phyloP scores from a whole-genome alignment of 2,329 filamentous ascomycete genomes.

The Dendryphion nanum region DNA sequence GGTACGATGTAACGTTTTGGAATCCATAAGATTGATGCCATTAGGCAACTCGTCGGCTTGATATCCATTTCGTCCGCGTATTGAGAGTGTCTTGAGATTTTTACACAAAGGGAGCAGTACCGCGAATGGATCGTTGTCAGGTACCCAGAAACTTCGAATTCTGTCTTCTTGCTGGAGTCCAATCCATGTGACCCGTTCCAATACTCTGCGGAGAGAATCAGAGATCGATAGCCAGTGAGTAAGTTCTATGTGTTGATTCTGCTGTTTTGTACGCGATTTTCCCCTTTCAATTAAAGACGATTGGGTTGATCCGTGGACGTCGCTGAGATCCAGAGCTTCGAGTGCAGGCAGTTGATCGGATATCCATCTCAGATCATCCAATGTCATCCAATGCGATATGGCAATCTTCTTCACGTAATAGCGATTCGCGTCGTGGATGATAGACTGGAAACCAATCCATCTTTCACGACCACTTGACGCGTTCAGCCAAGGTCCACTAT shows the following conservation, averaged over 20 bases:
- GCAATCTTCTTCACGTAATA: slow-evolving; percentile 21
- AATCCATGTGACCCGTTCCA: background rate
- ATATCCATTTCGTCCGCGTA: slow-evolving; percentile 10
- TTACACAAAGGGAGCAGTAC: slow-evolving; percentile 7
- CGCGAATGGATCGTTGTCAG: background rate
- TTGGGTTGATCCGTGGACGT: background rate
- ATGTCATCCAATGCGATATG: slow-evolving; percentile 22
- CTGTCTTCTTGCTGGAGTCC: background rate
- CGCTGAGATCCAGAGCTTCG: slow-evolving; percentile 20
- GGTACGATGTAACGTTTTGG: slow-evolving; percentile 1
- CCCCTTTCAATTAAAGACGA: background rate
- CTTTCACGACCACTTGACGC: slow-evolving; percentile 12
- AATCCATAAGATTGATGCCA: background rate
- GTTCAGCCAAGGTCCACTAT: slow-evolving; percentile 6
- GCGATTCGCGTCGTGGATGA: slow-evolving; percentile 5
- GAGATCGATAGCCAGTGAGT: slow-evolving; percentile 16
- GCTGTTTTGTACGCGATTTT: background rate
- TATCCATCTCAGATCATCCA: slow-evolving; percentile 21
- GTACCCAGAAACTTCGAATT: background rate
- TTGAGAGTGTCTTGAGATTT: slow-evolving; percentile 17
- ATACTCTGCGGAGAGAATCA: slow-evolving; percentile 7
- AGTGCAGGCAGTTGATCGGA: slow-evolving; percentile 10
- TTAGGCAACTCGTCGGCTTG: background rate
- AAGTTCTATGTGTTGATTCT: background rate
- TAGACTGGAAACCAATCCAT: slow-evolving; percentile 16